Percentiles rank a stretch among this genome's conserved stretches.
Conservation (phyloP, 2,329 filamentous ascomycete species). For the Fusarium sp. region DNA sequence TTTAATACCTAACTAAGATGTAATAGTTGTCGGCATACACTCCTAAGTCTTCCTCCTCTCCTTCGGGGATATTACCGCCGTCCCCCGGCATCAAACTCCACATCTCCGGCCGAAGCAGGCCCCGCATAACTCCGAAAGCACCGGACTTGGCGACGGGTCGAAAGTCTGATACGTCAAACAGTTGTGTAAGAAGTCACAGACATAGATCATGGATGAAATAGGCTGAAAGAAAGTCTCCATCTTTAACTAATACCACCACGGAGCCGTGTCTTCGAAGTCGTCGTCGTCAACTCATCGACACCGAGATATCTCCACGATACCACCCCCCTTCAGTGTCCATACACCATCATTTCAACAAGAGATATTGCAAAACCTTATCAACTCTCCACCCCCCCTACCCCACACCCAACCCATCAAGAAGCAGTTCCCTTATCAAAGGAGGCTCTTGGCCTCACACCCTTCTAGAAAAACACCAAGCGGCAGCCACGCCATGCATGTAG, state of each 20-base stretch:
- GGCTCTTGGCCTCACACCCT: neutral
- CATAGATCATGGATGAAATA: neutral
- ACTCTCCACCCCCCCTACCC: neutral
- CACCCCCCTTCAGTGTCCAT: neutral
- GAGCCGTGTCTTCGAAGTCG: neutral
- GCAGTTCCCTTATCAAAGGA: neutral
- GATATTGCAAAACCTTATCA: neutral
- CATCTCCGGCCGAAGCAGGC: neutral
- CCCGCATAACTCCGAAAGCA: neutral
- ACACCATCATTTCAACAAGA: neutral
- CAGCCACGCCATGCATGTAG: neutral
- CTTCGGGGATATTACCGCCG: neutral
- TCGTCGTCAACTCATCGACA: neutral
- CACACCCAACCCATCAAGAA: neutral
- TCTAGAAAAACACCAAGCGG: neutral
- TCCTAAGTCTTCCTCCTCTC: neutral
- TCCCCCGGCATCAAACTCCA: neutral
- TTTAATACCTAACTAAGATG: neutral
- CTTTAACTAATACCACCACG: neutral
- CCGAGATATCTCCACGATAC: neutral
- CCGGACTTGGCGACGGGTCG: neutral
- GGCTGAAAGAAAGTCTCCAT: neutral
- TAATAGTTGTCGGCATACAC: neutral
- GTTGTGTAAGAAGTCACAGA: neutral
- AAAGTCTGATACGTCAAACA: neutral